Conservation (phyloP, 768 basidiomycete genomes). For the Obba rivulosa region DNA sequence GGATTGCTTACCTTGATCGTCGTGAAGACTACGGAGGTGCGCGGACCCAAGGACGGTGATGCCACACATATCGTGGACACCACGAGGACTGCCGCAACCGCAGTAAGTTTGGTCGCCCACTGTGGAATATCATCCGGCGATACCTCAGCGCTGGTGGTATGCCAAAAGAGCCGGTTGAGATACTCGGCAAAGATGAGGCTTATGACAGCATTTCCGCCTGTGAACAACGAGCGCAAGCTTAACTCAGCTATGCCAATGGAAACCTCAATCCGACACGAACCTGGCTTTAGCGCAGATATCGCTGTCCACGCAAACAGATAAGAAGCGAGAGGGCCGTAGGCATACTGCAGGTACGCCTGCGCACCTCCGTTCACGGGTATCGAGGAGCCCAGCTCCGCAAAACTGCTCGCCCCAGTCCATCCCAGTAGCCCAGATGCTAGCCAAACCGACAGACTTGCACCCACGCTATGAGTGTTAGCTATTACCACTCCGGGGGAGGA, state of each 20-base stretch:
- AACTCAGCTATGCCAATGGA: not conserved
- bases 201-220: constrained; percentile 80
- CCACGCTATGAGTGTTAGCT: constrained; percentile 83
- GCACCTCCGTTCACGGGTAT: constrained; percentile 68
- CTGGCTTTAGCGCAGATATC: constrained; percentile 83
- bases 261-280: constrained; percentile 29
- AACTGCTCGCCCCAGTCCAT: constrained; percentile 96
- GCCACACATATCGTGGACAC: constrained; percentile 78
- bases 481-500: constrained; percentile 92
- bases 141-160: constrained; percentile 61
- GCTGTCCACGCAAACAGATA: constrained; percentile 96
- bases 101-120: constrained; percentile 89
- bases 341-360: constrained; percentile 83
- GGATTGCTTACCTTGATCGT: constrained; percentile 64
- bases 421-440: constrained; percentile 73
- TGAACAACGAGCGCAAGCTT: constrained; percentile 4
- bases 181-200: constrained; percentile 91
- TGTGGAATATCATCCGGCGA: constrained; percentile 78
- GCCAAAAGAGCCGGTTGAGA: constrained; percentile 83
- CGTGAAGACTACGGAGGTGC: constrained; percentile 84
- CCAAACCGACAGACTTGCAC: constrained; percentile 87
- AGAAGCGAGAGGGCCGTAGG: constrained; percentile 81
- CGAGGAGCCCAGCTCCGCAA: constrained; percentile 85
- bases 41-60: constrained; percentile 71
- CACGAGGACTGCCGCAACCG: constrained; percentile 60